Percentiles rank a stretch among this genome's conserved stretches.
Conservation (phyloP, 2,329 filamentous ascomycete species). For the Calonectria hongkongensis region DNA sequence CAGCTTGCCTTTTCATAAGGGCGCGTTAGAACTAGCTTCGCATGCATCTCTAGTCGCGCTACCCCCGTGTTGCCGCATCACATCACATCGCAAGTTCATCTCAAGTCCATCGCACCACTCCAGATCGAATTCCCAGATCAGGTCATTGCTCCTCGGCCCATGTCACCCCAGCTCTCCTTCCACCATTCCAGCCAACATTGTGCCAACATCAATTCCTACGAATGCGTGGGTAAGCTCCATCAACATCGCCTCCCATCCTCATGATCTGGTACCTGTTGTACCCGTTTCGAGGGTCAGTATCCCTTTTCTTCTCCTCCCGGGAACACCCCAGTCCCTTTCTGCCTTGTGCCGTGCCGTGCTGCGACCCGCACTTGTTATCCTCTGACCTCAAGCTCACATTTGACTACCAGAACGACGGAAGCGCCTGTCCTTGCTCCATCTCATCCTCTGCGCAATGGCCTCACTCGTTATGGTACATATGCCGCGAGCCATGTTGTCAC, state of each 20-base stretch:
- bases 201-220: conserved; percentile 40
- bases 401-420: conserved; percentile 78
- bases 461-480: conserved; percentile 81
- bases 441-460: conserved; percentile 79
- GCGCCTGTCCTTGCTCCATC: conserved; percentile 78
- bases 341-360: conserved; percentile 31
- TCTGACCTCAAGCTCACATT: conserved; percentile 46
- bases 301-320: conserved; percentile 38
- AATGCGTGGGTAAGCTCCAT: conserved; percentile 50
- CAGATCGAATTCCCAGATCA: conserved; percentile 39
- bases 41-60: conserved; percentile 44
- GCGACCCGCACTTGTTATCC: conserved; percentile 22
- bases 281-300: conserved; percentile 83
- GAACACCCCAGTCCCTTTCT: conserved; percentile 41
- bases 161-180: conserved; percentile 50
- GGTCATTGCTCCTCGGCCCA: conserved; percentile 46
- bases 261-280: conserved; percentile 89
- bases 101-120: conserved; percentile 41
- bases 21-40: conserved; percentile 42
- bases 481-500: conserved; percentile 84
- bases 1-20: conserved; percentile 29
- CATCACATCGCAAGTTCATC: conserved; percentile 27
- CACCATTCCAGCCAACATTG: conserved; percentile 39
- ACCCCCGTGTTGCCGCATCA: conserved; percentile 47
- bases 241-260: conserved; percentile 52